A percentile compares a stretch with the other conserved stretches of the same genome.
phyloP scores from a whole-genome alignment of 1,284 basidiomycete species.

The Sporisorium sorghi region DNA sequence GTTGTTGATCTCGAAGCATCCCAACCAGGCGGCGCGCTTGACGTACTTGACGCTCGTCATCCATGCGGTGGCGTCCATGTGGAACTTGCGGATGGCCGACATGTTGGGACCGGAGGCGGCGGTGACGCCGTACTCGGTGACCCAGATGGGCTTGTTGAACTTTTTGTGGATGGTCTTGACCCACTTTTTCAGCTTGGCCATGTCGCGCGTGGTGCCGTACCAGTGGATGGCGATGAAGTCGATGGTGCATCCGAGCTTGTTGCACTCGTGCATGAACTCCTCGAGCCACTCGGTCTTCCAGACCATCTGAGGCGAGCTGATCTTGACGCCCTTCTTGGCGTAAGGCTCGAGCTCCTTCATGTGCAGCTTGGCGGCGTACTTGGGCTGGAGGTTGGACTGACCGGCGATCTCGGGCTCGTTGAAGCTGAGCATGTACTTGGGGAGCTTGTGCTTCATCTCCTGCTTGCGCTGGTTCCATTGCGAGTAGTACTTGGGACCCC shows the following conservation, averaged over 20 bases:
- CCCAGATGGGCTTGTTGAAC: constrained; percentile 63
- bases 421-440: constrained; percentile 59
- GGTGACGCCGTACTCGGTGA: constrained; percentile 68
- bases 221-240: constrained; percentile 68
- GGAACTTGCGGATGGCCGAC: constrained; percentile 56
- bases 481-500: constrained; percentile 58
- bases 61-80: constrained; percentile 56
- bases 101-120: constrained; percentile 50
- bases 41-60: constrained; percentile 56
- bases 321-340: constrained; percentile 61
- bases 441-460: constrained; percentile 50
- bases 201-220: constrained; percentile 64
- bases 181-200: constrained; percentile 57
- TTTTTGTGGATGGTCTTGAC: constrained; percentile 55
- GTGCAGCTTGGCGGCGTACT: constrained; percentile 57
- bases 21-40: constrained; percentile 65
- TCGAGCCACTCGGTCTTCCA: constrained; percentile 63
- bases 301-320: constrained; percentile 67
- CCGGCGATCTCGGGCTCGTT: constrained; percentile 65
- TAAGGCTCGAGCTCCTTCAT: constrained; percentile 64
- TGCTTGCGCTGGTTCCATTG: constrained; percentile 60
- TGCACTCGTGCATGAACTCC: constrained; percentile 61
- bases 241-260: constrained; percentile 58
- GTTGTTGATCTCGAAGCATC: constrained; percentile 60
- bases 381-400: constrained; percentile 60